Base-by-base conservation (phyloP, 371 early-diverging fungal species). In the Dinochytrium kinnereticum region DNA sequence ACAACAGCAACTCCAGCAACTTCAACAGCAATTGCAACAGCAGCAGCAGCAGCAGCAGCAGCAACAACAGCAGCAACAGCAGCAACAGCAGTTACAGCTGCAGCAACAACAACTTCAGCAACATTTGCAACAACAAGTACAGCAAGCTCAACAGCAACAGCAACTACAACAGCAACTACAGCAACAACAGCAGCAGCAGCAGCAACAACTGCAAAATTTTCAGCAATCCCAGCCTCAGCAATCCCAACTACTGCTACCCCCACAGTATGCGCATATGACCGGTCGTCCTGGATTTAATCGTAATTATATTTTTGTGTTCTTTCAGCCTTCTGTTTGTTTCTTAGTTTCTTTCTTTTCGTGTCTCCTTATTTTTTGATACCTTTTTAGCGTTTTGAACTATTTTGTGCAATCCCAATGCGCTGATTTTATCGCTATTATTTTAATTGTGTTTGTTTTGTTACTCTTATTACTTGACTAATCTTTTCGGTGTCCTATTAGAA, bases 21-120 rank as follows among this genome's bases (percentile, higher is more conserved):
- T 34, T 15, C 66, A 66, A 28, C 66, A 66, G 49, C 66, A 66
- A 30, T 26, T 34, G 26, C 66, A 39, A 17, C 44, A 39, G 44
- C 44, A 40, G 44, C 66, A 66, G 30, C 66, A 66, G 37, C 66
- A 66, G 49, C 66, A 66, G 21, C 66, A 66, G 44, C 66, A 66
- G 49, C 44, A 39, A 15, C 66, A 39, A 24, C 66, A 66, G 44
- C 66, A 66, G 66, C 66, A 66, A 37, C 24, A 24, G 28, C 44
- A 39, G 49, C 44, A 37, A 40, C 40, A 37, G n/a, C 66, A 66
- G 66, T 17, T 40, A 28, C 37, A 66, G 17, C 44, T 17, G 31
- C 61, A 61, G 36, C 36, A 31, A 19, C 61, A 33, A 33, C 61
- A 61, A 61, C n/a, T 7, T 17, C 61, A 61, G 24, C 61, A 61